Percentiles rank a stretch among this genome's conserved stretches.
Evolutionary conservation across 2,329 filamentous ascomycete species (phyloP).

Genomic region (Helotiales sp.): DNA sequence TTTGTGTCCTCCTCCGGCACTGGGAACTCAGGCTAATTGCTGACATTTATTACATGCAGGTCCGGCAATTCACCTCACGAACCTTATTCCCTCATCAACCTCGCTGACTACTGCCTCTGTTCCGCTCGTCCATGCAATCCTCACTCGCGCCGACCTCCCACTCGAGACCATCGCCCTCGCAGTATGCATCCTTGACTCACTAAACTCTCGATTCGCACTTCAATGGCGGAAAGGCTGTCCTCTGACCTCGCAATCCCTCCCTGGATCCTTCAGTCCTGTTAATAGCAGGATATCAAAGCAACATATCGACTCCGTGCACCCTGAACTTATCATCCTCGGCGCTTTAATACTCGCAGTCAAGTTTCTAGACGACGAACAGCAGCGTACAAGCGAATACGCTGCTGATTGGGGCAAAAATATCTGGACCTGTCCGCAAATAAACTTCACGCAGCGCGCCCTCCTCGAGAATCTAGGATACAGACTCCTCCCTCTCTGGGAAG

Average conservation of each 20-base stretch:
- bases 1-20: conserved; percentile 17
- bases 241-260: conserved; percentile 46
- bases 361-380: conserved; percentile 65
- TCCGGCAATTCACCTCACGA: conserved; percentile 68
- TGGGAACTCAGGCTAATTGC: conserved; percentile 37
- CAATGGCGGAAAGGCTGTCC: conserved; percentile 66
- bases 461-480: conserved; percentile 68
- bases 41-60: conserved; percentile 49
- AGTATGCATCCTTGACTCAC: conserved; percentile 69
- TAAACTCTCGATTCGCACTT: conserved; percentile 65
- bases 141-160: conserved; percentile 61
- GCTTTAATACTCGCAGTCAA: conserved; percentile 69
- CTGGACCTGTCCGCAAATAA: conserved; percentile 67
- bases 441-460: conserved; percentile 66
- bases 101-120: conserved; percentile 64
- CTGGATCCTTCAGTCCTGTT: conserved; percentile 33
- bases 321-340: conserved; percentile 67
- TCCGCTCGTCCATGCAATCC: conserved; percentile 62
- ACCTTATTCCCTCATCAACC: conserved; percentile 67
- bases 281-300: conserved; percentile 42
- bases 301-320: conserved; percentile 65
- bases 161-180: conserved; percentile 67
- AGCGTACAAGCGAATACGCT: conserved; percentile 58
- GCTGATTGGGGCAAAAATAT: conserved; percentile 57
- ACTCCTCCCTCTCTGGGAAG: conserved; percentile 64